A percentile compares a stretch with the other conserved stretches of the same genome.
Evolutionary conservation across 1,284 basidiomycete genomes (phyloP).

Genomic region (Cutaneotrichosporon cutaneum): DNA sequence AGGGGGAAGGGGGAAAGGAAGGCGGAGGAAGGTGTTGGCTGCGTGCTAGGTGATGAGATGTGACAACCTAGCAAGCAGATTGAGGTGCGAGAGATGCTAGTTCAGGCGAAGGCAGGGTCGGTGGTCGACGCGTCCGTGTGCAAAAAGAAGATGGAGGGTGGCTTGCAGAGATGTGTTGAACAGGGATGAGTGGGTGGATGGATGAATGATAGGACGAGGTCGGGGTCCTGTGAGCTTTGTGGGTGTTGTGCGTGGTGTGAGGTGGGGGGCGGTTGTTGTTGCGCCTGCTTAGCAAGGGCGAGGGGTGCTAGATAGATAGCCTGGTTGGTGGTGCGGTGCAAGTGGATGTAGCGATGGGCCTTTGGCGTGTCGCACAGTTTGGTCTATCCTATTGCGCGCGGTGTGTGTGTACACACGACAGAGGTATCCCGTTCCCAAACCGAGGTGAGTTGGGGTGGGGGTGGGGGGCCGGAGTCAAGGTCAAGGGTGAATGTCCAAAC

Average conservation of each 20-base stretch:
- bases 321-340: neutral
- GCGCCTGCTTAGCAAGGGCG: neutral
- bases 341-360: neutral
- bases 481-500: neutral
- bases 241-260: neutral
- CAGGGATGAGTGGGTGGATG: neutral
- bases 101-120: neutral
- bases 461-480: neutral
- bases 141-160: neutral
- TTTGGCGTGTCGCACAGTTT: neutral
- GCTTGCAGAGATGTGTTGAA: neutral
- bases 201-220: neutral
- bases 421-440: neutral
- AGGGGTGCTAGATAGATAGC: neutral
- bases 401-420: neutral
- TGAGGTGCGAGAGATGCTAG: neutral
- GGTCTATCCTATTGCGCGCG: neutral
- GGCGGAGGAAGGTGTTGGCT: neutral
- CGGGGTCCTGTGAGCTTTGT: neutral
- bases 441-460: neutral
- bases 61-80: neutral
- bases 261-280: neutral
- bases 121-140: neutral
- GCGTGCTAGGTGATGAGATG: conserved; percentile 1
- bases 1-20: neutral